These are phyloP conservation scores for Chlorokybus atmophyticus DNA, from an alignment of 139 green algal genomes.

Conservation along the genomic window DNA sequence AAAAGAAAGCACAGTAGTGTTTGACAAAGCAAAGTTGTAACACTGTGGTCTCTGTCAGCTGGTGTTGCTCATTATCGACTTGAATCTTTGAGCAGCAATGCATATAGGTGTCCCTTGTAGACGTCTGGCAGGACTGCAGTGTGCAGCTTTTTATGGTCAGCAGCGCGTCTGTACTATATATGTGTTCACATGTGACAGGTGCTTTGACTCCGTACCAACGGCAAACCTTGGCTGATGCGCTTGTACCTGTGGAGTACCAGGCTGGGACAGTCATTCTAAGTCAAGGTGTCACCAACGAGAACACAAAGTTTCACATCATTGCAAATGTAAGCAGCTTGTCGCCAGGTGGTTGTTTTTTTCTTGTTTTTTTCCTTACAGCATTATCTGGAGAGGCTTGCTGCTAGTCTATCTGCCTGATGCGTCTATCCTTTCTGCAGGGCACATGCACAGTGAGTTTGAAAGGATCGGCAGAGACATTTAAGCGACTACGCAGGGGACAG, in stretches of 20 bases:
- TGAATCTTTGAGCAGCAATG: no score
- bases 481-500: slow-evolving; percentile 20
- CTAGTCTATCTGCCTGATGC: slow-evolving; percentile 5
- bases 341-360: no score
- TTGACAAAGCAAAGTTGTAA: no score
- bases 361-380: no score
- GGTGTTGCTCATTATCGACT: no score
- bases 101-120: no score
- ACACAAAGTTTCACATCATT: background rate
- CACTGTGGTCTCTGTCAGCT: no score
- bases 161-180: slow-evolving; percentile 73
- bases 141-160: slow-evolving; percentile 41
- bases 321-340: background rate
- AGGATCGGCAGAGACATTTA: background rate
- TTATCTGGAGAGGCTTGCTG: no score
- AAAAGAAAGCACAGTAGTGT: no score
- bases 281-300: background rate
- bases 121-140: slow-evolving; percentile 6
- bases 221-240: background rate
- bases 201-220: slow-evolving; percentile 63
- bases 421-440: background rate
- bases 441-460: background rate
- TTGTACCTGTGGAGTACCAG: slow-evolving; percentile 5
- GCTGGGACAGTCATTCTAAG: background rate
- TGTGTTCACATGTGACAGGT: no score